Conservation (phyloP, 2,329 filamentous ascomycete species). For the Verticillium zaregamsianum region DNA sequence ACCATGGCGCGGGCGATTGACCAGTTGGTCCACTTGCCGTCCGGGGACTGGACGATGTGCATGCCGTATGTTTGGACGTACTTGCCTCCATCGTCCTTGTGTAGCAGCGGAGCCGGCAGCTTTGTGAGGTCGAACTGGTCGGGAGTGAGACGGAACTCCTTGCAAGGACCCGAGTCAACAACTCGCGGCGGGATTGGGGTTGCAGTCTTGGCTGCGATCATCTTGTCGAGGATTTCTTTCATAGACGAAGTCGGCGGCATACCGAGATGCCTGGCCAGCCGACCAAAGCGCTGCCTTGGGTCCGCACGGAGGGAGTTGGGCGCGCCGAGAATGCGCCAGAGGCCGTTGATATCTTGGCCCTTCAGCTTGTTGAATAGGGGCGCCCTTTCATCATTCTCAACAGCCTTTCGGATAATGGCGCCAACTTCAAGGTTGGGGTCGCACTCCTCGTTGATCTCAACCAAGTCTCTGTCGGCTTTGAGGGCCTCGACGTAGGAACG, state of each 20-base stretch:
- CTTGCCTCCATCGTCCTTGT: constrained; percentile 41
- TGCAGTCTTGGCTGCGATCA: constrained; percentile 19
- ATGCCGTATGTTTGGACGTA: constrained; percentile 49
- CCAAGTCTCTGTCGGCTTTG: constrained; percentile 35
- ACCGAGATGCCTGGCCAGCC: constrained; percentile 35
- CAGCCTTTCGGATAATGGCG: constrained; percentile 41
- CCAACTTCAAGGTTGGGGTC: constrained; percentile 41
- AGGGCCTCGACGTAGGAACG: constrained; percentile 24
- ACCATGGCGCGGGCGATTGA: constrained; percentile 43
- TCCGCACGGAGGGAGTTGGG: constrained; percentile 31
- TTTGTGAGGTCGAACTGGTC: constrained; percentile 36
- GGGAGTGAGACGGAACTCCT: constrained; percentile 32
- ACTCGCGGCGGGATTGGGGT: constrained; percentile 8
- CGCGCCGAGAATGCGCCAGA: constrained; percentile 43
- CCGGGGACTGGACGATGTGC: constrained; percentile 39
- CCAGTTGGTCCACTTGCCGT: constrained; percentile 43
- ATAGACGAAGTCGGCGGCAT: constrained; percentile 31
- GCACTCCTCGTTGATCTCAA: constrained; percentile 36
- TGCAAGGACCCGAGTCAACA: constrained; percentile 33
- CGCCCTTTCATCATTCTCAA: constrained; percentile 40
- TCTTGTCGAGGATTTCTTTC: constrained; percentile 35
- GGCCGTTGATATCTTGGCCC: constrained; percentile 33
- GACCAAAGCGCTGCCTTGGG: constrained; percentile 28
- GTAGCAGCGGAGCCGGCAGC: constrained; percentile 36
- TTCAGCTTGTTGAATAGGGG: constrained; percentile 49